Base-by-base conservation (phyloP, 1,139 yeast genomes). In the Blastobotrys ciferrii region DNA sequence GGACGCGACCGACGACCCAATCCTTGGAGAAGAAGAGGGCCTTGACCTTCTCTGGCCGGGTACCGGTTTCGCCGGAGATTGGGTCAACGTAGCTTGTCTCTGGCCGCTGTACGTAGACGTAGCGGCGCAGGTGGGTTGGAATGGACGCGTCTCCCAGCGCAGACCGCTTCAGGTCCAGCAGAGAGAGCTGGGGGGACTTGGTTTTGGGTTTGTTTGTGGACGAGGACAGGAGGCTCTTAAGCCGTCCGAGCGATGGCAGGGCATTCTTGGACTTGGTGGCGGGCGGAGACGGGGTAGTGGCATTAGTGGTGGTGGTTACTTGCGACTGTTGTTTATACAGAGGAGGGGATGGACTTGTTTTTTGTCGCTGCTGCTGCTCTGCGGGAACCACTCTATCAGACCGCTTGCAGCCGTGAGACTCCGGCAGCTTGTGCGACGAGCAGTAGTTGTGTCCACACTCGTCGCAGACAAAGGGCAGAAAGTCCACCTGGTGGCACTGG, bases 1-100 rank as follows among this genome's bases (percentile, higher is more conserved):
- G 67, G 2, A 84, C 83, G 54, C 87, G 73, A 0, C 98, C 98
- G 5, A 87, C 74, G 0, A 87, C 83, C 87, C 92, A 84, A 30
- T 74, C 70, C 55, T 78, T 77, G 33, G 80, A 78, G 13, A 84
- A 75, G 59, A 64, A 85, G 13, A 84, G 61, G 0, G 82, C 75
- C 19, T 60, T 55, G 15, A 56, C 62, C 45, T 63, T 62, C 14
- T 60, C 66, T 1, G 61, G 63, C 18, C 64, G 54, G 6, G 61
- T 63, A 12, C 66, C 61, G 32, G 49, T 50, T 15, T 54, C 51
- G 7, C 65, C 64, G 15, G 69, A 68, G 32, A 61, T 51, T n/a
- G 72, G 72, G 46, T 80, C 72, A 2, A 77, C 70, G 55, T 76
- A 78, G 4, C 44, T 44, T 25, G 52, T 45, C 13, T 54, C 53